These are phyloP conservation scores for Farysia itapuensis DNA, from an alignment of 1,284 basidiomycete genomes.

Conservation along the genomic window DNA sequence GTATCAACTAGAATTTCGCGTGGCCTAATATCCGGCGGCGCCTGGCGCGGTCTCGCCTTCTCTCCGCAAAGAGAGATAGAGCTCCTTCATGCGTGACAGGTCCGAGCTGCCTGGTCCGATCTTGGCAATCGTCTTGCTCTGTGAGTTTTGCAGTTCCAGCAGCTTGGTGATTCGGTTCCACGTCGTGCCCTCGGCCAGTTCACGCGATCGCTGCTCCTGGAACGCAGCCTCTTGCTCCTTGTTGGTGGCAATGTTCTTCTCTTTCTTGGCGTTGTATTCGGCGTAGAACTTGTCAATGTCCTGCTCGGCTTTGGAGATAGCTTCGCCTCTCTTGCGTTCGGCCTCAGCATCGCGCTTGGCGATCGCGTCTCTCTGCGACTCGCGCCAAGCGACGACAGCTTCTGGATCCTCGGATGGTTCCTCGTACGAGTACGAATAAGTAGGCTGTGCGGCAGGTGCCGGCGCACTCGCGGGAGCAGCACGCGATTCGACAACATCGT, in stretches of 20 bases:
- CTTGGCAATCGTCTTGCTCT: conserved; percentile 88
- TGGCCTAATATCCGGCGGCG: conserved; percentile 50
- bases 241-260: conserved; percentile 89
- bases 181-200: conserved; percentile 85
- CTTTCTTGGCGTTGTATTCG: conserved; percentile 87
- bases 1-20: not conserved
- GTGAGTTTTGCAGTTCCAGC: conserved; percentile 89
- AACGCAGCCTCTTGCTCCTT: conserved; percentile 90
- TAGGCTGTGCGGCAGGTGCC: not conserved
- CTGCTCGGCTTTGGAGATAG: conserved; percentile 82
- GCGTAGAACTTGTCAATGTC: conserved; percentile 96
- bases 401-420: conserved; percentile 47
- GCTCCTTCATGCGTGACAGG: conserved; percentile 79
- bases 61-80: conserved; percentile 48
- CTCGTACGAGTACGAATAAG: conserved; percentile 17
- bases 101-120: conserved; percentile 86
- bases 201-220: conserved; percentile 71
- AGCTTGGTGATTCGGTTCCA: conserved; percentile 91
- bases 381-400: conserved; percentile 71
- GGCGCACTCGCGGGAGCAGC: not conserved
- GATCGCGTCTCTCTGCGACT: conserved; percentile 83
- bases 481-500: conserved; percentile 1
- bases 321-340: conserved; percentile 78
- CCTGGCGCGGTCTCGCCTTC: conserved; percentile 57
- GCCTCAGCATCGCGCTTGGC: conserved; percentile 76